Conservation (phyloP, 2,329 filamentous ascomycete genomes). For the Geosmithia morbida region DNA sequence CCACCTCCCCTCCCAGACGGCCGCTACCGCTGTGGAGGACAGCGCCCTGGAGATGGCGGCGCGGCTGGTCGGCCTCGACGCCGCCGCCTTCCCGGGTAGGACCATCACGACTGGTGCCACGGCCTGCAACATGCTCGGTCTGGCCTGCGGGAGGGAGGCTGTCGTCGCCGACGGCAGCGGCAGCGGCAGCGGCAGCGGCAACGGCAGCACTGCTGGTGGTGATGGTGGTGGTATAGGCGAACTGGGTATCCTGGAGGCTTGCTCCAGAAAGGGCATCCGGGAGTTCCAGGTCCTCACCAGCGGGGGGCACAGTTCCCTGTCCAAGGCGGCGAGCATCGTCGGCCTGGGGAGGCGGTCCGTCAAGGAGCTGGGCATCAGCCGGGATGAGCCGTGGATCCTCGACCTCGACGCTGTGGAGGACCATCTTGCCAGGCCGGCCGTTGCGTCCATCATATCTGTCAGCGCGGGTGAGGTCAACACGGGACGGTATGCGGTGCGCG, state of each 20-base stretch:
- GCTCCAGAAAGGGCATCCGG: conserved; percentile 45
- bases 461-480: conserved; percentile 87
- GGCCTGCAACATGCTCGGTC: conserved; percentile 69
- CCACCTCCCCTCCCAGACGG: conserved; percentile 62
- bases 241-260: conserved; percentile 53
- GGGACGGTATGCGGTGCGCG: conserved; percentile 55
- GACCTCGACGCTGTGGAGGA: conserved; percentile 51
- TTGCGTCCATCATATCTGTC: conserved; percentile 64
- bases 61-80: conserved; percentile 46
- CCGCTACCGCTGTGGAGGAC: conserved; percentile 65
- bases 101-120: conserved; percentile 51
- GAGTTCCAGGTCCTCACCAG: conserved; percentile 69
- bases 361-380: conserved; percentile 36
- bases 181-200: conserved; percentile 14
- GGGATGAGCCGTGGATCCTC: conserved; percentile 49
- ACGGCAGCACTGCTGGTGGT: too few relatives aligned
- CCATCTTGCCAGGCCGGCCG: conserved; percentile 33
- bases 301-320: conserved; percentile 68
- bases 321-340: conserved; percentile 70
- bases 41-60: conserved; percentile 55
- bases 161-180: conserved; percentile 24
- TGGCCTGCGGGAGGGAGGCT: conserved; percentile 49
- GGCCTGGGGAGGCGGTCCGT: conserved; percentile 63
- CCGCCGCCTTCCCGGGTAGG: conserved; percentile 41
- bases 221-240: conserved; percentile 51